Base-by-base conservation (phyloP, 495 filamentous ascomycete genomes). In the Penicillium subrubescens region DNA sequence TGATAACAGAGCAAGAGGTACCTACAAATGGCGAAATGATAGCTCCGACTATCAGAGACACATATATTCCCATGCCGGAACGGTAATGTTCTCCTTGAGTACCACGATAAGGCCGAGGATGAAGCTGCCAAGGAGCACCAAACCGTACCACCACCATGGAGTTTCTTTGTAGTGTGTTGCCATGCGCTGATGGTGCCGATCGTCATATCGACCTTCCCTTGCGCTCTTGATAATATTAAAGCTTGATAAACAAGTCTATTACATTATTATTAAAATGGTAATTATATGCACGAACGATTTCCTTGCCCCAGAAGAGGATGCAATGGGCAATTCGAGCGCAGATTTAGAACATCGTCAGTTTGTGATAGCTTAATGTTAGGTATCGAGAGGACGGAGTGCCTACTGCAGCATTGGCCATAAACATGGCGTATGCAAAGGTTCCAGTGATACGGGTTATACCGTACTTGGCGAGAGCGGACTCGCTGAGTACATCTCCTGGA, bases 1-100 rank as follows among this genome's bases (percentile, higher is more conserved):
- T 27, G 14, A 1, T 23, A 29, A 0, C 4, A 54, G 21, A n/a
- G 14, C 19, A 23, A 5, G 1, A 23, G 8, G 19, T 6, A 71
- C 75, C 72, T 46, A 75, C 72, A 48, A 79, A 79, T 0, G 77
- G 75, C 0, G 75, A 55, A 25, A 79, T 62, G n/a, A 75, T 62
- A 14, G 66, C 67, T 19, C 77, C 77, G 0, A 74, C 35, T 2
- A 77, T 14, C 12, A 79, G 34, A 0, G 84, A 66, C 15, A 89
- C 63, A 89, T 69, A 63, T 83, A 87, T 3, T 78, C 85, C 86
- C 85, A 88, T 35, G 67, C 80, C 0, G 86, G 82, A 12, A 88
- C 73, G 0, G 83, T 84, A 21, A 81, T 79, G 10, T 83, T 68
- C 46, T 80, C 79, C 64, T 77, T 77, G 58, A 82, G 74, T 27